Evolutionary conservation across 768 basidiomycete species (phyloP).

Genomic region (Nidula microcarpa): DNA sequence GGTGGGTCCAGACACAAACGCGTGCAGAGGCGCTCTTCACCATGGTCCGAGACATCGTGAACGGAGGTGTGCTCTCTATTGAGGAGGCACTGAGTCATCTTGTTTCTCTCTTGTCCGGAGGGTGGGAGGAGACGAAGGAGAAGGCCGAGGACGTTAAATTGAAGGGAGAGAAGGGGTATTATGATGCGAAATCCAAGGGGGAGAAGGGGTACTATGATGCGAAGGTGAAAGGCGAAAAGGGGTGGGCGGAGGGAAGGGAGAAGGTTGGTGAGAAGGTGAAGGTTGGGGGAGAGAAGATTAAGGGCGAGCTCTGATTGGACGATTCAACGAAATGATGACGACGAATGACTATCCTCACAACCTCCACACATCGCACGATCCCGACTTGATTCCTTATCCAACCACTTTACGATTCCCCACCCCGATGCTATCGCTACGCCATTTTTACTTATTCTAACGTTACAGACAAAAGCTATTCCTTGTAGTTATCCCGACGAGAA

Average conservation of each 20-base stretch:
- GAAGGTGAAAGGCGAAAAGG: slow-evolving; percentile 18
- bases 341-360: too few species aligned
- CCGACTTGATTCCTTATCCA: too few species aligned
- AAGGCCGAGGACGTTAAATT: slow-evolving; percentile 17
- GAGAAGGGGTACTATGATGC: slow-evolving; percentile 21
- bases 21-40: slow-evolving; percentile 54
- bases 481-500: too few species aligned
- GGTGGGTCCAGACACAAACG: slow-evolving; percentile 66
- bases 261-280: slow-evolving; percentile 27
- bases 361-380: too few species aligned
- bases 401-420: too few species aligned
- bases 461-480: too few species aligned
- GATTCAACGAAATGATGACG: too few species aligned
- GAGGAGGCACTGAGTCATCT: slow-evolving; percentile 70
- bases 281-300: slow-evolving; percentile 34
- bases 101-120: slow-evolving; percentile 42
- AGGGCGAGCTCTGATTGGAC: slow-evolving; percentile 32
- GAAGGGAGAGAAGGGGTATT: slow-evolving; percentile 18
- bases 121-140: slow-evolving; percentile 23
- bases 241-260: slow-evolving; percentile 19
- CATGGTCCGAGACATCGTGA: slow-evolving; percentile 63
- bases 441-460: too few species aligned
- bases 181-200: slow-evolving; percentile 16
- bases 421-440: too few species aligned
- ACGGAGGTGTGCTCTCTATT: slow-evolving; percentile 63